Conservation (phyloP, 1,139 yeast species). For the Candida anutae region DNA sequence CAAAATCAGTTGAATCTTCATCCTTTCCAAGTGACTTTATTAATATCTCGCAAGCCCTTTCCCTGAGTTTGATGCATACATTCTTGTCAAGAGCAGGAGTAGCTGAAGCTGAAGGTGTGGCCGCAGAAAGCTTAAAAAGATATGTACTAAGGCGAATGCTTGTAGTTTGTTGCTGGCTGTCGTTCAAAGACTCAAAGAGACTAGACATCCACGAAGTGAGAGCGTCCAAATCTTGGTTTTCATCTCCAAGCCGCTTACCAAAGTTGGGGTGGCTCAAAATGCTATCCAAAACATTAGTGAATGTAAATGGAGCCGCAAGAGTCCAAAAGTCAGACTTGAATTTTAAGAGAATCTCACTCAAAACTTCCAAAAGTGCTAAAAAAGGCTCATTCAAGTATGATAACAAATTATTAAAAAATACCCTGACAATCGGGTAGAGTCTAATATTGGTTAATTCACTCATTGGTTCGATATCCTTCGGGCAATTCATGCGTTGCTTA, state of each 20-base stretch:
- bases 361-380: slow-evolving; percentile 44
- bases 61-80: not conserved
- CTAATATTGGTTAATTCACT: slow-evolving; percentile 30
- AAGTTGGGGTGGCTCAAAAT: slow-evolving; percentile 35
- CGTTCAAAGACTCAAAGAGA: slow-evolving; percentile 26
- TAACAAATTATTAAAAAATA: slow-evolving; percentile 43
- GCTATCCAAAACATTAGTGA: slow-evolving; percentile 47
- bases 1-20: slow-evolving; percentile 8
- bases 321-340: slow-evolving; percentile 45
- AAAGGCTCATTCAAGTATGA: slow-evolving; percentile 46
- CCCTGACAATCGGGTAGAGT: slow-evolving; percentile 36
- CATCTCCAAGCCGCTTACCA: slow-evolving; percentile 11
- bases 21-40: slow-evolving; percentile 11
- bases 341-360: slow-evolving; percentile 31
- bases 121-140: slow-evolving; percentile 12
- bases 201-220: slow-evolving; percentile 35
- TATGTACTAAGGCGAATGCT: slow-evolving; percentile 32
- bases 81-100: not conserved
- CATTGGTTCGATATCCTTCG: slow-evolving; percentile 37
- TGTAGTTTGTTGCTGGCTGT: slow-evolving; percentile 34
- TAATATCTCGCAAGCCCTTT: slow-evolving; percentile 6
- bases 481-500: slow-evolving; percentile 29
- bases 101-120: not conserved
- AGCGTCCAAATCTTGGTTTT: slow-evolving; percentile 17
- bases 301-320: slow-evolving; percentile 41